Evolutionary conservation across 2,329 filamentous ascomycete species (phyloP).

Genomic region (Lecanicillium sp.): DNA sequence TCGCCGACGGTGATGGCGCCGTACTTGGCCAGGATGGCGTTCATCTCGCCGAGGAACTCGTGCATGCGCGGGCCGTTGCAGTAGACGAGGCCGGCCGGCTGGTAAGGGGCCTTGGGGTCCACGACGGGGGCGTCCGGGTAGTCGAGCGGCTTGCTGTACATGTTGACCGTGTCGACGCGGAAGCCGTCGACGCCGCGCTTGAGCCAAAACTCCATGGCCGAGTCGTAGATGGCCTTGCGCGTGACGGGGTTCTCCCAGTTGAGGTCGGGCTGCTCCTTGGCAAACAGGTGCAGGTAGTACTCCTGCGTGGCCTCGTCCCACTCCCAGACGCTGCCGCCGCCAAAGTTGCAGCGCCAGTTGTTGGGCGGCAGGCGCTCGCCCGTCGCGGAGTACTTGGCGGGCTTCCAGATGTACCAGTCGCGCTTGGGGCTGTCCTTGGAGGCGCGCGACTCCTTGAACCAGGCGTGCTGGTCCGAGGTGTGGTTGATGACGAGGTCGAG

Average conservation of each 20-base stretch:
- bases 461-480: constrained; percentile 62
- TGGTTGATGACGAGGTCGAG: constrained; percentile 75
- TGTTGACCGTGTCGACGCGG: constrained; percentile 68
- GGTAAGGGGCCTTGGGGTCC: constrained; percentile 36
- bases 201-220: constrained; percentile 73
- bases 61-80: constrained; percentile 63
- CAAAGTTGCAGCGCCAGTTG: constrained; percentile 63
- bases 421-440: constrained; percentile 56
- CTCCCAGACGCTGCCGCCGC: constrained; percentile 55
- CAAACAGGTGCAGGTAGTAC: constrained; percentile 73
- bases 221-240: constrained; percentile 61
- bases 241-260: constrained; percentile 72
- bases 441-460: constrained; percentile 61
- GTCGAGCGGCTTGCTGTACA: constrained; percentile 56
- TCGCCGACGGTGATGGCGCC: constrained; percentile 66
- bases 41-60: constrained; percentile 61
- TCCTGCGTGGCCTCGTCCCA: constrained; percentile 66
- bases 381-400: constrained; percentile 42
- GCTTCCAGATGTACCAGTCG: constrained; percentile 60
- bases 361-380: constrained; percentile 63
- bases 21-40: constrained; percentile 50
- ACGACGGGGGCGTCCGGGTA: constrained; percentile 52
- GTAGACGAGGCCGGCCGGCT: constrained; percentile 49
- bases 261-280: constrained; percentile 71
- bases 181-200: constrained; percentile 65